Evolutionary conservation across 2,329 filamentous ascomycete species (phyloP).

Genomic region (Botryotinia narcissicola): DNA sequence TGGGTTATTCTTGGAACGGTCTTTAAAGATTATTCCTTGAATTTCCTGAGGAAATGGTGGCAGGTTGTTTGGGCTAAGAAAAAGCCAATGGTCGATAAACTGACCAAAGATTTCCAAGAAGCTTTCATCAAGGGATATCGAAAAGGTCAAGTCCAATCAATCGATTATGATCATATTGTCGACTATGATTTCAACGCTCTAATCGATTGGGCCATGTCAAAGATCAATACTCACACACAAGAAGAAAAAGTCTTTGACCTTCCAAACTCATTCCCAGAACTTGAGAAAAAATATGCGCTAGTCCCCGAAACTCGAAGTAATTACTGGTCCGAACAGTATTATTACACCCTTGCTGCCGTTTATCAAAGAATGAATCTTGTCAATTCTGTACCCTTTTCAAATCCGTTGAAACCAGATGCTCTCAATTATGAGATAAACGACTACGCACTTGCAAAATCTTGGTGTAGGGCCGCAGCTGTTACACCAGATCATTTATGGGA

Average conservation of each 20-base stretch:
- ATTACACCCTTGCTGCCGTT: constrained; percentile 50
- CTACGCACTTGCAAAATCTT: constrained; percentile 52
- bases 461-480: constrained; percentile 58
- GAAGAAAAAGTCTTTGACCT: constrained; percentile 47
- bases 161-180: constrained; percentile 62
- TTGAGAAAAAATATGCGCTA: constrained; percentile 45
- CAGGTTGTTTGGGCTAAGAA: constrained; percentile 50
- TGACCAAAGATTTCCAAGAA: constrained; percentile 63
- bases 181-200: constrained; percentile 67
- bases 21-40: constrained; percentile 54
- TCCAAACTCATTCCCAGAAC: constrained; percentile 46
- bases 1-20: constrained; percentile 57
- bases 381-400: constrained; percentile 48
- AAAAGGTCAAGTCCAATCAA: constrained; percentile 54
- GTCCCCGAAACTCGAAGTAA: constrained; percentile 25
- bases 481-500: constrained; percentile 52
- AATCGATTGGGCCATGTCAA: constrained; percentile 62
- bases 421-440: constrained; percentile 30
- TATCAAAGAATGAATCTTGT: constrained; percentile 34
- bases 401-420: constrained; percentile 31
- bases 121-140: constrained; percentile 66
- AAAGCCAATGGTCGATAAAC: constrained; percentile 51
- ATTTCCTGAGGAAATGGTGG: constrained; percentile 56
- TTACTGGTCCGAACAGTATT: constrained; percentile 41
- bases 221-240: constrained; percentile 40